Percentiles rank a stretch among this genome's conserved stretches.
Conservation (phyloP, 2,329 filamentous ascomycete genomes). For the Cladosporium sp. region DNA sequence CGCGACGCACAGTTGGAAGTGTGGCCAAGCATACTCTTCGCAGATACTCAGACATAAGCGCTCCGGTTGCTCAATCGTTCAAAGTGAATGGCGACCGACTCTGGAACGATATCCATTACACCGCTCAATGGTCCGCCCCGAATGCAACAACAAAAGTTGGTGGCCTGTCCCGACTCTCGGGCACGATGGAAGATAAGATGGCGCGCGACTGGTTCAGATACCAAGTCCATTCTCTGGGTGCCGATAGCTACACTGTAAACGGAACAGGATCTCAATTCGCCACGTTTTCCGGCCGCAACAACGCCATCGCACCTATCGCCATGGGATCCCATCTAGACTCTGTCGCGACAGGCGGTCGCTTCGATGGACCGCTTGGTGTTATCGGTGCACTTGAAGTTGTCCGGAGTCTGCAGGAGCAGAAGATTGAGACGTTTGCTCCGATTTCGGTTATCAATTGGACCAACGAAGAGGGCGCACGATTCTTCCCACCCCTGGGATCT, state of each 20-base stretch:
- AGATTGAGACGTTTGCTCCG: constrained; percentile 28
- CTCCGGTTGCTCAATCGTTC: background rate
- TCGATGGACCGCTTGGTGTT: constrained; percentile 26
- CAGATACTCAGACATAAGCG: background rate
- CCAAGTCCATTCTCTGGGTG: constrained; percentile 27
- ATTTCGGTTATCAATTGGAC: constrained; percentile 34
- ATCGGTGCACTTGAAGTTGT: constrained; percentile 26
- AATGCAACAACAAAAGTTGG: constrained; percentile 19
- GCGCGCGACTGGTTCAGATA: constrained; percentile 33
- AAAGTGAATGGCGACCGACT: constrained; percentile 22
- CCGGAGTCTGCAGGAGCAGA: constrained; percentile 35
- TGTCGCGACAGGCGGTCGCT: constrained; percentile 25
- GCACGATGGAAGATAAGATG: constrained; percentile 27
- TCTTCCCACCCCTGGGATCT: constrained; percentile 26
- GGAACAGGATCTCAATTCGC: constrained; percentile 32
- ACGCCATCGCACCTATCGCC: constrained; percentile 30
- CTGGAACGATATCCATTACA: constrained; percentile 24
- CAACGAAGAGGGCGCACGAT: constrained; percentile 32
- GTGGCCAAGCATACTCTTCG: background rate
- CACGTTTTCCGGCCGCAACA: constrained; percentile 24
- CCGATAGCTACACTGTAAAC: constrained; percentile 30
- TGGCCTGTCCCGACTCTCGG: constrained; percentile 23
- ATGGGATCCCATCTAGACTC: constrained; percentile 30
- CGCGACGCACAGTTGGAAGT: background rate
- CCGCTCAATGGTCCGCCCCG: constrained; percentile 25